Conservation (phyloP, 163 green algal genomes). For the Scenedesmus sp. region DNA sequence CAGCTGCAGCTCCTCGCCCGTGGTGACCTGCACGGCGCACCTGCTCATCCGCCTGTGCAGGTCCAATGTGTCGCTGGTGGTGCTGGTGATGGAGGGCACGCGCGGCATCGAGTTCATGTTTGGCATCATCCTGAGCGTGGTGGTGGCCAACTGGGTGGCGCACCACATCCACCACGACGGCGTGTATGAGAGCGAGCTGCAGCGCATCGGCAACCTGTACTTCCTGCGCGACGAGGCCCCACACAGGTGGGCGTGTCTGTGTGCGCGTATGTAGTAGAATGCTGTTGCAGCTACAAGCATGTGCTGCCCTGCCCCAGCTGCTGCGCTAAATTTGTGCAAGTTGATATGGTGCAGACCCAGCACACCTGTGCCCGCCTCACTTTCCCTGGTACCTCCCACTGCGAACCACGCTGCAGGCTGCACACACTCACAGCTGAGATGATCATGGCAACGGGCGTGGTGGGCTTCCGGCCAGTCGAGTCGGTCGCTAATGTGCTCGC, state of each 20-base stretch:
- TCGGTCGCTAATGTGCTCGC: slow-evolving; percentile 72
- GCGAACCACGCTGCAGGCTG: slow-evolving; percentile 38
- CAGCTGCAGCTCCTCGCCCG: neutral
- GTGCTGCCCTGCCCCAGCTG: neutral
- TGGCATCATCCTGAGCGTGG: slow-evolving; percentile 89
- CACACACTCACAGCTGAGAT: slow-evolving; percentile 71
- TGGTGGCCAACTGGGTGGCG: slow-evolving; percentile 90
- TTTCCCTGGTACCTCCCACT: no score
- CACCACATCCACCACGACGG: slow-evolving; percentile 87
- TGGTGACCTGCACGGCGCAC: neutral
- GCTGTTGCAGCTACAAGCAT: neutral
- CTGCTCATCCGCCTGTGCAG: slow-evolving; percentile 63
- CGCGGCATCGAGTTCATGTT: slow-evolving; percentile 89
- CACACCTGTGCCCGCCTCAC: neutral
- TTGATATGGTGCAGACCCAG: neutral
- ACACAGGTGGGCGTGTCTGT: slow-evolving; percentile 49
- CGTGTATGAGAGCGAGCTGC: slow-evolving; percentile 94
- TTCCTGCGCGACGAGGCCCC: slow-evolving; percentile 88
- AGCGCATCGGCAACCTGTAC: slow-evolving; percentile 85
- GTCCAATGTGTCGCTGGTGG: slow-evolving; percentile 90
- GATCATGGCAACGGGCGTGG: slow-evolving; percentile 76
- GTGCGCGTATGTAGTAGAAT: neutral
- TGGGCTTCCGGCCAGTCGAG: slow-evolving; percentile 70
- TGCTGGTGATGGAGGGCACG: slow-evolving; percentile 95
- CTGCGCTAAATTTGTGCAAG: no score